Evolutionary conservation across 345 rosid genomes (phyloP).

Genomic region (Aegle marmelos): DNA sequence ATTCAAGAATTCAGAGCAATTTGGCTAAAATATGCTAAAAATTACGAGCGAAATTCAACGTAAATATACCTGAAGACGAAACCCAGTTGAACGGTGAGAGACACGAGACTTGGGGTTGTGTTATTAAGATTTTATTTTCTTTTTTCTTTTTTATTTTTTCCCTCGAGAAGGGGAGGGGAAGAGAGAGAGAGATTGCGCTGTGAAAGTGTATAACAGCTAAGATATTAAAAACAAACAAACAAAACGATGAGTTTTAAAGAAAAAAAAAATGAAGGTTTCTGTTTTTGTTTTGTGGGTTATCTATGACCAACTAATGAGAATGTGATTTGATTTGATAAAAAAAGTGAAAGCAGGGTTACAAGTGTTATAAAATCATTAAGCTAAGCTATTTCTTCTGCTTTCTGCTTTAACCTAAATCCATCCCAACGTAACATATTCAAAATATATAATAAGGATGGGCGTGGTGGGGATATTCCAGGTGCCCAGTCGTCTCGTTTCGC

Average conservation of each 20-base stretch:
- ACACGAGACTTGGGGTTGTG: constrained; percentile 20
- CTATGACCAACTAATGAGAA: neutral
- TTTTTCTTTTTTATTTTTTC: too few species aligned
- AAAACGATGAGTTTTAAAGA: constrained; percentile 12
- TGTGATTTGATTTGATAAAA: neutral
- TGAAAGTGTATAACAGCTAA: constrained; percentile 15
- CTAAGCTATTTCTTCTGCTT: neutral
- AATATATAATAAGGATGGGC: neutral
- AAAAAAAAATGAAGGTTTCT: neutral
- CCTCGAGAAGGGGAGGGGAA: too few species aligned
- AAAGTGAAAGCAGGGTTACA: neutral
- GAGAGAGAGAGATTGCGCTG: neutral
- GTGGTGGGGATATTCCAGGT: neutral
- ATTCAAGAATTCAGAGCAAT: constrained; percentile 16
- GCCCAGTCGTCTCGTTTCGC: neutral
- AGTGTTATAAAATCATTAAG: neutral
- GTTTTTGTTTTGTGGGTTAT: neutral
- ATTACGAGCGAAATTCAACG: neutral
- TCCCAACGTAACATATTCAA: neutral
- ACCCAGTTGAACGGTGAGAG: constrained; percentile 10
- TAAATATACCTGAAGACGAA: constrained; percentile 33
- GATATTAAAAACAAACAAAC: neutral
- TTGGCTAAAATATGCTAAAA: neutral
- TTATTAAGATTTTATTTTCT: neutral
- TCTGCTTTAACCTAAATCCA: neutral